Evolutionary conservation across 1,139 yeast species (phyloP).

Genomic region (Lodderomyces oxycetoniae): DNA sequence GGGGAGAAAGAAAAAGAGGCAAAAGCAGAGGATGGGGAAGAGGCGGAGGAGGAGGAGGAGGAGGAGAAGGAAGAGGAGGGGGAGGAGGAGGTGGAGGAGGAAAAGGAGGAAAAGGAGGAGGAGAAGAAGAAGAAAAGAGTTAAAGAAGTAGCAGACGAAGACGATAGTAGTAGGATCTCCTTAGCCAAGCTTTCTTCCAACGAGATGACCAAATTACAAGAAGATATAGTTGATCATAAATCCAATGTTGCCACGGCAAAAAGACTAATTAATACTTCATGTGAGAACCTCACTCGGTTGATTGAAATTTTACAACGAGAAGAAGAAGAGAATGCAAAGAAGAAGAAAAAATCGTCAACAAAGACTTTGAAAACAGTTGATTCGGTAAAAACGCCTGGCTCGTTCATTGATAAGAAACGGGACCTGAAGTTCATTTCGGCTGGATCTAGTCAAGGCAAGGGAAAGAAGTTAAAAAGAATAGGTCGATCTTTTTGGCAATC

Average conservation of each 20-base stretch:
- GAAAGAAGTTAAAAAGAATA: constrained; percentile 22
- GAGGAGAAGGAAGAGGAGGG: no score
- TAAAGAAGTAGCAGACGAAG: constrained; percentile 4
- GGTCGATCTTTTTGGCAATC: constrained; percentile 42
- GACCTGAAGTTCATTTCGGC: no score
- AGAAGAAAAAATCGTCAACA: constrained; percentile 5
- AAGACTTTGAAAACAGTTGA: constrained; percentile 16
- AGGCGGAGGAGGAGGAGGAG: no score
- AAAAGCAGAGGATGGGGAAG: neutral
- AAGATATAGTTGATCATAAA: constrained; percentile 46
- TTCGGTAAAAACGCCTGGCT: constrained; percentile 10
- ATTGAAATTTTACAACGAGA: constrained; percentile 23
- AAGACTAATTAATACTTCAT: constrained; percentile 41
- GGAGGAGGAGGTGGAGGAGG: neutral
- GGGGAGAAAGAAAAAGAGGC: no score
- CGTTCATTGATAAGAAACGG: no score
- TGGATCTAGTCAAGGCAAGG: constrained; percentile 4
- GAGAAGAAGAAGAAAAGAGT: constrained; percentile 16
- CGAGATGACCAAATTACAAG: constrained; percentile 37
- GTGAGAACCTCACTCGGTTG: constrained; percentile 32
- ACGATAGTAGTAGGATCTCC: neutral
- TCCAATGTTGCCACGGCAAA: constrained; percentile 55
- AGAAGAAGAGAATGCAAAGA: constrained; percentile 11
- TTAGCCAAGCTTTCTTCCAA: constrained; percentile 14
- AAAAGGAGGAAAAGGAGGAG: neutral